Conservation (phyloP, 169 alveolate genomes). For the Plasmodium berghei region DNA sequence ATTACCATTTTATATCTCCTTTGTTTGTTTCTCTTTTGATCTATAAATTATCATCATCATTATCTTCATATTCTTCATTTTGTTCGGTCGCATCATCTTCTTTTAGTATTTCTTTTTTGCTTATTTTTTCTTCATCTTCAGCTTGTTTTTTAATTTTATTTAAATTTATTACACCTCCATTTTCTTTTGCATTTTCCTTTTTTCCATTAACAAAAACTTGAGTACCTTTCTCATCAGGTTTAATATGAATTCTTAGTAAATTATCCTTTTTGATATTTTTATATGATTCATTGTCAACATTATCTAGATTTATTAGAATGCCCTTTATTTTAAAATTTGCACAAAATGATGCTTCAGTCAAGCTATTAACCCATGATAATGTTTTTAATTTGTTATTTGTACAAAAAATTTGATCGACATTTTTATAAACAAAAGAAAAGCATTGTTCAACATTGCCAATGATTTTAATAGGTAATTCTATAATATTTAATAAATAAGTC, state of each 20-base stretch:
- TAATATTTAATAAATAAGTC: constrained; percentile 38
- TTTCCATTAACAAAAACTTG: constrained; percentile 48
- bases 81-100: constrained; percentile 12
- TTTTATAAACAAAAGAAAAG: constrained; percentile 45
- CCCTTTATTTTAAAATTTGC: constrained; percentile 55
- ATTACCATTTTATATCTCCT: too few species aligned
- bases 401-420: constrained; percentile 67
- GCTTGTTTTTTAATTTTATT: constrained; percentile 53
- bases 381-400: constrained; percentile 47
- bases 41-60: neutral
- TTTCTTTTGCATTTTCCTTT: constrained; percentile 19
- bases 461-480: constrained; percentile 69
- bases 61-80: constrained; percentile 3
- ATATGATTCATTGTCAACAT: constrained; percentile 8
- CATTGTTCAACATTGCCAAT: constrained; percentile 71
- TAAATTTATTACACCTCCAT: constrained; percentile 35
- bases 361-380: constrained; percentile 52
- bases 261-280: constrained; percentile 28
- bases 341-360: constrained; percentile 61
- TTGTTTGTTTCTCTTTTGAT: too few species aligned
- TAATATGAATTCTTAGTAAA: constrained; percentile 36
- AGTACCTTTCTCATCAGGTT: constrained; percentile 35
- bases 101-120: constrained; percentile 7
- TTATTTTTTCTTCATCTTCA: constrained; percentile 43
- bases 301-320: constrained; percentile 21